Base-by-base conservation (phyloP, 179 eudicot genomes). In the Gypsophila paniculata region DNA sequence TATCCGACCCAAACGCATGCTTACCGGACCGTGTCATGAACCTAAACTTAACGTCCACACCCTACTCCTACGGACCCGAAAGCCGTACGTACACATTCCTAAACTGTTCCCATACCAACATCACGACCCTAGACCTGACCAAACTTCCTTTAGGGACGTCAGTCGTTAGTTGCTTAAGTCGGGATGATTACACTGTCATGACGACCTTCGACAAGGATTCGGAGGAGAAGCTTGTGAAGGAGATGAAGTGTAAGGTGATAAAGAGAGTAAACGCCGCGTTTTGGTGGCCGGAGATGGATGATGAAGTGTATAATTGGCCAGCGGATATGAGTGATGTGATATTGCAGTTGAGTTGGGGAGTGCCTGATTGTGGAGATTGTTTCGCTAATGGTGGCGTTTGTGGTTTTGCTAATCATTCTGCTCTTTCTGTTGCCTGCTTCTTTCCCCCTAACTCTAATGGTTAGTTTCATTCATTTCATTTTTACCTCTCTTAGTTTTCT, bases 1-100 rank as follows among this genome's bases (percentile, higher is more conserved):
- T 85, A 61, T 76, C 83, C 72, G 89, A 89, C 74, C 86, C 87
- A 59, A 51, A 46, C 1, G 8, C 36, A 1, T 88, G 93, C 62
- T 68, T 76, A 1, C 84, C 86, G 5, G 72, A 72, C 1, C 76
- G 81, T 64, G 60, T 82, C 60, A 59, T 72, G 3, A 12, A 49
- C 29, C 61, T 80, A 22, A 70, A 49, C 55, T 19, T 80, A 0
- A 11, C 77, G 0, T 32, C 54, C 14, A 69, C 89, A 1, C 87
- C 85, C 0, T 86, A 78, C 71, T 12, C 8, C 0, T 78, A 51
- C 52, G 75, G 76, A 0, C 26, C 63, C 1, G 49, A 26, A 0
- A 22, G 7, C 6, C 61, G 62, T 14, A 21, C 63, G 14, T 83
- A 73, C 69, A 67, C 81, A 0, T 78, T 83, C 38, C 32, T 84